Conservation (phyloP, 1,284 basidiomycete genomes). For the Hypsizygus ulmarius region DNA sequence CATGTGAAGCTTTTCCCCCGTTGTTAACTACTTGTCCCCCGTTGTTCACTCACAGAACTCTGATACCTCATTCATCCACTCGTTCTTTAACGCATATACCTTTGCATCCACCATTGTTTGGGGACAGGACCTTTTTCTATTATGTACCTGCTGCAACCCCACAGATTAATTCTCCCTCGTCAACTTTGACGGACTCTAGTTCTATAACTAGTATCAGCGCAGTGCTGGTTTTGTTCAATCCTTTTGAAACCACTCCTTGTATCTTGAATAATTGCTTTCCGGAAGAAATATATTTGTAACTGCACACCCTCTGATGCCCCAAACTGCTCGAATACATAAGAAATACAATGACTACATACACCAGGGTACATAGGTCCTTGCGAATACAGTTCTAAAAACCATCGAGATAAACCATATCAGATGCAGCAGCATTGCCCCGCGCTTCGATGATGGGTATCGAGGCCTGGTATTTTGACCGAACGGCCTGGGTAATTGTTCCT, state of each 20-base stretch:
- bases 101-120: slow-evolving; percentile 4
- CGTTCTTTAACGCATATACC: slow-evolving; percentile 11
- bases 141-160: slow-evolving; percentile 3
- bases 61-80: slow-evolving; percentile 5
- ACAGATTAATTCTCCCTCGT: not conserved
- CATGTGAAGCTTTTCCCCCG: not conserved
- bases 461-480: slow-evolving; percentile 39
- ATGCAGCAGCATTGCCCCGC: not conserved
- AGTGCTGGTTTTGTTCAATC: slow-evolving; percentile 6
- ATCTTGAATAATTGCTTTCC: slow-evolving; percentile 8
- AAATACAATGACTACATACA: not conserved
- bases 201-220: slow-evolving; percentile 1
- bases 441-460: slow-evolving; percentile 29
- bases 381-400: not conserved
- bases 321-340: slow-evolving; percentile 1
- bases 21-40: not conserved
- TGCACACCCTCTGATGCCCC: slow-evolving; percentile 2
- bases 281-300: not conserved
- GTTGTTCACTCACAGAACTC: not conserved
- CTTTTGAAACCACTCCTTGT: slow-evolving; percentile 1
- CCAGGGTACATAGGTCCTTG: not conserved
- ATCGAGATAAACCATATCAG: slow-evolving; percentile 6
- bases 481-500: slow-evolving; percentile 55
- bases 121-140: slow-evolving; percentile 1
- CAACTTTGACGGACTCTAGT: slow-evolving; percentile 5